A percentile compares a stretch with the other conserved stretches of the same genome.
Conservation (phyloP, 208 protist genomes). For the Trypanosoma cruzi region DNA sequence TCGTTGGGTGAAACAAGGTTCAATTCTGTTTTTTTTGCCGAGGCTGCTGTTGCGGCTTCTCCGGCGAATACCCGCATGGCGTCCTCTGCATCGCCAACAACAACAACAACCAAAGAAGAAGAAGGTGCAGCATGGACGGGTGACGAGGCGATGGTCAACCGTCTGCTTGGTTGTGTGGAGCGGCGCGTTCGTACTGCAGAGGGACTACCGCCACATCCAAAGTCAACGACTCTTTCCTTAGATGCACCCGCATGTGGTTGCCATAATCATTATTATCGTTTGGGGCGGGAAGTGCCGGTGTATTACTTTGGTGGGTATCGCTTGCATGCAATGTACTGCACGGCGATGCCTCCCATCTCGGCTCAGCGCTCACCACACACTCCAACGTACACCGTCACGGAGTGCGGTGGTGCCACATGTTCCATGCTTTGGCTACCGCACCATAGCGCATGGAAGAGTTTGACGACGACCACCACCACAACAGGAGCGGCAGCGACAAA, state of each 20-base stretch:
- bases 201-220: not conserved
- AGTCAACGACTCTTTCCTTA: not conserved
- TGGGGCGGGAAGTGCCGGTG: no score
- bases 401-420: not conserved
- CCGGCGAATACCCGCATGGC: not conserved
- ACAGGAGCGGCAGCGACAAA: not conserved
- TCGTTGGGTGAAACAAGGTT: no score
- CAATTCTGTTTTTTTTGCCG: no score
- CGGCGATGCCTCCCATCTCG: no score
- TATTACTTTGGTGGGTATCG: slow-evolving; percentile 2
- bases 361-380: no score
- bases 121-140: not conserved
- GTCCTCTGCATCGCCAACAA: not conserved
- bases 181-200: not conserved
- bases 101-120: not conserved
- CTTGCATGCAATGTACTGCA: not conserved
- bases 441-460: not conserved
- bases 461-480: not conserved
- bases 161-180: not conserved
- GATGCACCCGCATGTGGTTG: not conserved
- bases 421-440: not conserved
- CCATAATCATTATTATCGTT: not conserved
- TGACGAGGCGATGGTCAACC: not conserved
- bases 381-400: not conserved
- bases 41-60: not conserved